phyloP scores from a whole-genome alignment of 2,329 filamentous ascomycete species.

The Bipolaris sorokiniana region DNA sequence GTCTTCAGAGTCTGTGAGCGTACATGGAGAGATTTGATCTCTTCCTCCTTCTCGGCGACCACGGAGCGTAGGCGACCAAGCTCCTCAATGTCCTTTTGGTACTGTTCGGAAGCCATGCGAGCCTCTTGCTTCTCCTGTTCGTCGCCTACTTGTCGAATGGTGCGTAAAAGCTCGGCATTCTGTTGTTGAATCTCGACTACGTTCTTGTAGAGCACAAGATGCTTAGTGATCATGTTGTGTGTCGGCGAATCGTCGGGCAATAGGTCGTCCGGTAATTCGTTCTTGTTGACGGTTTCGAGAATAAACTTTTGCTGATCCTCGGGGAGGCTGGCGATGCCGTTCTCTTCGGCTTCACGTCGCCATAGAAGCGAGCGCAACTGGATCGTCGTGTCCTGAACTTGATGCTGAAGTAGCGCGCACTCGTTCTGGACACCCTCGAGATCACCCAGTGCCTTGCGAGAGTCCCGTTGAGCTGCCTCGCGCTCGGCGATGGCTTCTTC shows the following conservation, averaged over 20 bases:
- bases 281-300: constrained; percentile 72
- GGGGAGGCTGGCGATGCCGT: constrained; percentile 74
- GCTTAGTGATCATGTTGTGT: constrained; percentile 85
- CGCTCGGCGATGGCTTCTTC: constrained; percentile 82
- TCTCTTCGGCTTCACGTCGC: constrained; percentile 81
- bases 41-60: constrained; percentile 80
- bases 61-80: constrained; percentile 75
- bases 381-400: constrained; percentile 85
- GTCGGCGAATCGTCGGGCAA: constrained; percentile 77
- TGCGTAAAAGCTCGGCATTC: constrained; percentile 81
- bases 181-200: constrained; percentile 84
- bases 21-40: constrained; percentile 79
- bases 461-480: constrained; percentile 77
- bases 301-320: constrained; percentile 76
- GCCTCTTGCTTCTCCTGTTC: constrained; percentile 93
- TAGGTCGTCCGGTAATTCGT: constrained; percentile 71
- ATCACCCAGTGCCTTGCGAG: constrained; percentile 78
- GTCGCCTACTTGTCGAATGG: constrained; percentile 83
- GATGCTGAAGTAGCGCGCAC: constrained; percentile 78
- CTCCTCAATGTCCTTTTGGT: constrained; percentile 67
- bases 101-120: constrained; percentile 62
- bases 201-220: constrained; percentile 87
- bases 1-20: constrained; percentile 93
- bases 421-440: constrained; percentile 69
- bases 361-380: constrained; percentile 91